Evolutionary conservation across 441 rosid species (phyloP).

Genomic region (Pelargonium fulgidum): DNA sequence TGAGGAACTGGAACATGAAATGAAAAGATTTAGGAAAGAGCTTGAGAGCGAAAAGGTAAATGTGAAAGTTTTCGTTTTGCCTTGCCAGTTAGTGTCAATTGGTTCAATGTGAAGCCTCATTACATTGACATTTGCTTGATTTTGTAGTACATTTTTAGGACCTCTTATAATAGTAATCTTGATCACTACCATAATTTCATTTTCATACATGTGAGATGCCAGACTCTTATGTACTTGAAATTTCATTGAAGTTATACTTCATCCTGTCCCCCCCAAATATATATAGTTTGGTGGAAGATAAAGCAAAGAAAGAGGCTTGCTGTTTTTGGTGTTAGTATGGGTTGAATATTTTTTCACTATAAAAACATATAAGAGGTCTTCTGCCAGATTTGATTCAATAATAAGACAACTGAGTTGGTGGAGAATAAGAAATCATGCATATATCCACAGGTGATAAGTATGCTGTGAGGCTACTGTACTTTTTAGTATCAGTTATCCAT

Average conservation of each 20-base stretch:
- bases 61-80: background rate
- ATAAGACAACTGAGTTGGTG: no score
- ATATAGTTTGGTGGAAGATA: background rate
- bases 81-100: background rate
- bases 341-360: no score
- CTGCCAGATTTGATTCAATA: no score
- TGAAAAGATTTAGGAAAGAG: slow-evolving; percentile 46
- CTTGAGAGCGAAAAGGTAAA: slow-evolving; percentile 84
- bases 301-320: background rate
- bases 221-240: background rate
- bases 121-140: background rate
- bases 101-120: background rate
- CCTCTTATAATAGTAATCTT: background rate
- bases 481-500: background rate
- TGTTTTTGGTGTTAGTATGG: no score
- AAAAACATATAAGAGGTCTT: no score
- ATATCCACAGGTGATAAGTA: no score
- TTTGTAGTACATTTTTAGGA: background rate
- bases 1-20: slow-evolving; percentile 71
- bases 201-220: slow-evolving; percentile 8
- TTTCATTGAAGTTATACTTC: slow-evolving; percentile 1
- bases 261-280: background rate
- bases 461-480: no score
- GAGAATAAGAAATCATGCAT: no score
- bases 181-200: slow-evolving; percentile 7